Evolutionary conservation across 805 yeast species (phyloP), one percentile per base, ranked within the genome.

Genomic region (Myxozyma neotropica): DNA sequence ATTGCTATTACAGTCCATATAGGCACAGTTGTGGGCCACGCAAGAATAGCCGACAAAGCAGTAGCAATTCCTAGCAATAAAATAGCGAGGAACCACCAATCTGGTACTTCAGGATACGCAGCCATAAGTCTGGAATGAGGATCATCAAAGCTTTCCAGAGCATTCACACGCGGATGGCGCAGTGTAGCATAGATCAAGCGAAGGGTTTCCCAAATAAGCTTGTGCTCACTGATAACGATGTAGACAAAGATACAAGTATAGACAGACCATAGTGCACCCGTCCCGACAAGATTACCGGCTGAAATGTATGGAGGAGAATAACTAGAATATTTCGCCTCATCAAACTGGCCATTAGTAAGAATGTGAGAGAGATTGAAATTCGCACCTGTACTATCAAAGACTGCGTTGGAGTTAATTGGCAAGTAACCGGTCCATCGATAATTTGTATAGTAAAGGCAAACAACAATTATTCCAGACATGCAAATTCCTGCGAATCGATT

Each of bases 301-400:
- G 81, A 69, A 68, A 80, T 82, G 68, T 79, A 83, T 6, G 87
- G 86, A 6, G 85, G 86, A 0, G 86, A 83, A 63, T 81, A 78
- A 36, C 73, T 58, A 55, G 74, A 69, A 69, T 83, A 83, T 65
- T 77, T 80, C 2, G 61, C 68, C 47, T 73, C 68, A 63, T 81
- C 83, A 54, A 86, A 78, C 55, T 78, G 72, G 27, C 77, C 74
- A 21, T 21, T 15, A 12, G 72, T 68, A 36, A 86, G 72, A 54
- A 86, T 81, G 51, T 74, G 74, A 12, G 76, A 49, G 23, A 82
- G 84, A 49, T 84, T 75, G 72, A 85, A 86, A 6, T 24, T 40
- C 15, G 53, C 43, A 5, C 66, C 66, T 8, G 59, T 39, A 26
- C 49, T 57, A 66, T 73, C 31, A 69, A 72, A 74, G 64, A 78